Percentiles rank a stretch among this genome's conserved stretches.
Conservation (phyloP, 352 stramenopile species). For the Phytopythium kandeliae region DNA sequence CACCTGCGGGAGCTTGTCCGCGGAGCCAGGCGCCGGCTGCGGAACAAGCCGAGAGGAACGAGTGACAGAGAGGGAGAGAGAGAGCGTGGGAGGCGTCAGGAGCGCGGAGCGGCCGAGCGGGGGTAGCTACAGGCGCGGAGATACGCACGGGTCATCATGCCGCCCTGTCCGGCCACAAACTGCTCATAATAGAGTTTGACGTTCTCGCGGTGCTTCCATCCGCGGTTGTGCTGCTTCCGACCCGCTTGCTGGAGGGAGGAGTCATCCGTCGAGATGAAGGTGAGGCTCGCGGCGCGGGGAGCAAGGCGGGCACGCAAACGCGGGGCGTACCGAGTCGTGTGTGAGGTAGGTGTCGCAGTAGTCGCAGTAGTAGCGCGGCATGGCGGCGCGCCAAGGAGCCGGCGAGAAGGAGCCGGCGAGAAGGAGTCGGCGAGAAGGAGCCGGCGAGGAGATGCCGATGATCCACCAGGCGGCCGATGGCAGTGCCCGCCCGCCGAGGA, state of each 20-base stretch:
- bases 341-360: constrained; percentile 95
- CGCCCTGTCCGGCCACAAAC: constrained; percentile 67
- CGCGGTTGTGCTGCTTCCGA: constrained; percentile 91
- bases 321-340: constrained; percentile 80
- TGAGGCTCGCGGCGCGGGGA: too few relatives aligned
- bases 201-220: constrained; percentile 94
- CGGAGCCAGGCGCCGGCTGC: constrained; percentile 73
- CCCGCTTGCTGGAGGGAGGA: constrained; percentile 67
- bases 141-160: constrained; percentile 69
- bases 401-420: not conserved
- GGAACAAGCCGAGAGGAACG: constrained; percentile 1
- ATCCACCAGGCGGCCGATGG: too few relatives aligned
- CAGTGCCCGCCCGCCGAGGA: too few relatives aligned
- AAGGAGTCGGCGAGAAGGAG: too few relatives aligned
- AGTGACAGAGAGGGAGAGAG: too few relatives aligned
- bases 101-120: not conserved
- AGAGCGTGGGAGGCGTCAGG: too few relatives aligned
- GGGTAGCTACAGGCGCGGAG: not conserved
- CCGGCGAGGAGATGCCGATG: too few relatives aligned
- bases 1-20: constrained; percentile 26
- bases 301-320: too few relatives aligned
- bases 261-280: not conserved
- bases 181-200: constrained; percentile 93
- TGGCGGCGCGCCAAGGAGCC: constrained; percentile 13
- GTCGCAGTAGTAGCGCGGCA: constrained; percentile 94